phyloP scores from a whole-genome alignment of 208 protist genomes.

The Acanthamoeba healyi region DNA sequence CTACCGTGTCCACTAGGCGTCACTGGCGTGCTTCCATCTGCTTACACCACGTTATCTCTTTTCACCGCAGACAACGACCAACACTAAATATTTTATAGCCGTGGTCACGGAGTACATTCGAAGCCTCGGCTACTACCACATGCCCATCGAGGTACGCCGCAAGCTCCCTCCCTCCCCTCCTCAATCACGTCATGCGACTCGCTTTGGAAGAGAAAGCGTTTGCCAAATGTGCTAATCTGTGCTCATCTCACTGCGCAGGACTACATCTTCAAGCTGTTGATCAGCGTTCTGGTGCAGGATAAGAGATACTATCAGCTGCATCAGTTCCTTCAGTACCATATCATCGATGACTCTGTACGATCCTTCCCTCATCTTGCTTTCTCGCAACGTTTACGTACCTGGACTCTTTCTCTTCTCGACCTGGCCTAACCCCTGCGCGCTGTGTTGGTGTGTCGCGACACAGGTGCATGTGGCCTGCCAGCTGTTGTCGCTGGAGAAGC shows the following conservation, averaged over 20 bases:
- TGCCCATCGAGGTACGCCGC: conserved; percentile 65
- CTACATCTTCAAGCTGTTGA: conserved; percentile 76
- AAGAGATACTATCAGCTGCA: conserved; percentile 78
- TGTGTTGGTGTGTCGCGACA: too few species aligned
- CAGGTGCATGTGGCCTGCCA: conserved; percentile 78
- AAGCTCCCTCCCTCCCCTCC: too few species aligned
- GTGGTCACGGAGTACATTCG: conserved; percentile 82
- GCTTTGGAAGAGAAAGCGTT: too few species aligned
- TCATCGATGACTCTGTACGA: conserved; percentile 69
- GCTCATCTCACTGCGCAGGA: too few species aligned
- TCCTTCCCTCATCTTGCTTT: too few species aligned
- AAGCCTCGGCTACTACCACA: conserved; percentile 52
- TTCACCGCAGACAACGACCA: not conserved
- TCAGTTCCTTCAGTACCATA: conserved; percentile 81
- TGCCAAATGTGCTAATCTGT: too few species aligned
- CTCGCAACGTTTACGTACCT: too few species aligned
- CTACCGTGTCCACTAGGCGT: not conserved
- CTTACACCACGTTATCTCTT: too few species aligned
- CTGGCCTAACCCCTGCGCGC: not conserved
- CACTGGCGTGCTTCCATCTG: too few species aligned
- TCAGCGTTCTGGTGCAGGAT: conserved; percentile 73
- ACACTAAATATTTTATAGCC: conserved; percentile 68
- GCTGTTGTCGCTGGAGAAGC: conserved; percentile 75
- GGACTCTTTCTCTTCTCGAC: not conserved
- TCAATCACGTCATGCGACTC: too few species aligned